These are phyloP conservation scores for Artomyces pyxidatus DNA, from an alignment of 768 basidiomycete genomes.

Conservation along the genomic window DNA sequence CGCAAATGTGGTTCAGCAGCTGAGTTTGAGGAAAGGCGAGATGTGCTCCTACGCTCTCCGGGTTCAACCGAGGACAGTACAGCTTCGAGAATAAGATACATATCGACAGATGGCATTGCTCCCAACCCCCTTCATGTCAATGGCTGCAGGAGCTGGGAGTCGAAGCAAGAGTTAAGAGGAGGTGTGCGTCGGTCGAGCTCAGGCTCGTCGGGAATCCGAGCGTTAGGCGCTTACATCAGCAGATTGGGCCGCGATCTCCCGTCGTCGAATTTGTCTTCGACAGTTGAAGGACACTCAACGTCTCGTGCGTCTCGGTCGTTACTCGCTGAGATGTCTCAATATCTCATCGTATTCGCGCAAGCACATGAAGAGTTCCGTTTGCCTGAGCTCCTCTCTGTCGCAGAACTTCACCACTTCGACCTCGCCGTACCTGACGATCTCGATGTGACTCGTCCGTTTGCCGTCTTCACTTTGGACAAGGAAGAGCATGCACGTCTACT, in stretches of 20 bases:
- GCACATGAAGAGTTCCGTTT: slow-evolving; percentile 75
- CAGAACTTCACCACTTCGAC: slow-evolving; percentile 63
- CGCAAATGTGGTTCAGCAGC: neutral
- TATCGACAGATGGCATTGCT: slow-evolving; percentile 1
- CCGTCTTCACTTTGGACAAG: slow-evolving; percentile 57
- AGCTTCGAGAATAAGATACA: slow-evolving; percentile 6
- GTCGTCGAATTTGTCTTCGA: too few relatives aligned
- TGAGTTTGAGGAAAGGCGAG: neutral
- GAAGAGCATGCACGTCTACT: slow-evolving; percentile 73
- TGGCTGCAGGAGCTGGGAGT: too few relatives aligned
- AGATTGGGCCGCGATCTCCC: too few relatives aligned
- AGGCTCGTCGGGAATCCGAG: too few relatives aligned
- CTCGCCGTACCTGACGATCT: slow-evolving; percentile 36
- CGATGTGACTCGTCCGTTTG: slow-evolving; percentile 60
- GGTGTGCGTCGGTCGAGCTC: too few relatives aligned
- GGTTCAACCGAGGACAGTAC: slow-evolving; percentile 22
- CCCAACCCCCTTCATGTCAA: too few relatives aligned
- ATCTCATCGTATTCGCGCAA: slow-evolving; percentile 74
- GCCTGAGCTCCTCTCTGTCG: slow-evolving; percentile 73
- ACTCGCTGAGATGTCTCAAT: slow-evolving; percentile 21
- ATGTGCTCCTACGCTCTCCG: slow-evolving; percentile 26
- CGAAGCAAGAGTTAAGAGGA: too few relatives aligned
- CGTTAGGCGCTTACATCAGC: too few relatives aligned
- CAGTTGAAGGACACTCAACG: too few relatives aligned
- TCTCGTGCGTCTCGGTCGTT: too few relatives aligned